Evolutionary conservation across 192 early-diverging fungal species (phyloP), one percentile per base, ranked within the genome.

Genomic region (Coemansia sp.): DNA sequence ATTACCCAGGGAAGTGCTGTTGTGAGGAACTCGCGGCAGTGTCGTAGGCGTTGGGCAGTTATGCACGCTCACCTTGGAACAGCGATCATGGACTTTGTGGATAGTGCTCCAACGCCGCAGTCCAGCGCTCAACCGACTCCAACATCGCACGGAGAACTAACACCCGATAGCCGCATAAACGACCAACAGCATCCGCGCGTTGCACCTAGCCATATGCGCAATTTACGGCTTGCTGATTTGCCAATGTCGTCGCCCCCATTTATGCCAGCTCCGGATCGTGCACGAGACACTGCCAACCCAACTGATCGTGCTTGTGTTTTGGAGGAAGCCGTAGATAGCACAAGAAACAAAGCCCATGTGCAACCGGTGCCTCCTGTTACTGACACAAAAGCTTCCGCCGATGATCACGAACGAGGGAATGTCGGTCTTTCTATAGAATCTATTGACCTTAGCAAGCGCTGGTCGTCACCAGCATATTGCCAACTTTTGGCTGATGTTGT

Each of bases 1-100:
- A 74, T 81, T 17, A 62, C 53, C 9, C 13, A 39, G 8, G 65
- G 67, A 17, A 59, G 57, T 19, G 71, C 67, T n/a, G 55, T 76
- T 0, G 48, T 20, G 25, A 70, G 79, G 7, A 81, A 55, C 19
- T 63, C 74, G 4, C 59, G 74, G 14, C 79, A 81, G 50, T 81
- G 79, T 13, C 70, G 74, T 14, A 67, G 79, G n/a, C 79, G 79
- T 19, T 81, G 79, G 79, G 74, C 79, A 3, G 74, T 75, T 16
- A 75, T 81, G 70, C 58, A 73, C 22, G 55, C 59, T 14, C 79
- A 81, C 19, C 58, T 81, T 66, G 79, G 79, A 42, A 44, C 59
- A 7, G 67, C 73, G 8, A 81, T 81, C 17, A 75, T 81, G 79
- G 79, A 81, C 20, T 81, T 76, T 68, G 79, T 81, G 39, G 79